Evolutionary conservation across 2,329 filamentous ascomycete species (phyloP).

Genomic region (Alternaria triticina): DNA sequence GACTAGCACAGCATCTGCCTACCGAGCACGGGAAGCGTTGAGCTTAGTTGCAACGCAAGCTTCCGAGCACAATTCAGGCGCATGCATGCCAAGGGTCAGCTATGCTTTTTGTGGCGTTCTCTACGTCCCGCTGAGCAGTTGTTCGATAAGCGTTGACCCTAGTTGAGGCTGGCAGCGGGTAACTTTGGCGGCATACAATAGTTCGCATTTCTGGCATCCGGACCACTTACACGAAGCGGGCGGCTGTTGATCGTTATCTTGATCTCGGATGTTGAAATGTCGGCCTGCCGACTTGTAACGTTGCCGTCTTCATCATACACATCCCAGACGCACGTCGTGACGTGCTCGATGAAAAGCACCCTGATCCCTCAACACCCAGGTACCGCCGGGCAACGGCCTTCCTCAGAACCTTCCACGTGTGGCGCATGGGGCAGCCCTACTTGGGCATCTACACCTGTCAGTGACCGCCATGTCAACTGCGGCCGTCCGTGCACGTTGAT

Average conservation of each 20-base stretch:
- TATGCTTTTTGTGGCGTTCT: constrained; percentile 5
- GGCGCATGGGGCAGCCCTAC: constrained; percentile 1
- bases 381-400: background rate
- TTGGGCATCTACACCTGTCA: background rate
- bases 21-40: constrained; percentile 1
- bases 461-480: background rate
- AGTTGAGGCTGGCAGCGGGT: background rate
- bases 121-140: background rate
- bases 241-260: constrained; percentile 4
- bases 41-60: background rate
- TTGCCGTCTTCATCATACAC: background rate
- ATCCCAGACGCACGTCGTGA: constrained; percentile 1
- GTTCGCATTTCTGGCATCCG: background rate
- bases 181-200: background rate
- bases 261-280: background rate
- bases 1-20: constrained; percentile 3
- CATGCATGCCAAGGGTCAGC: background rate
- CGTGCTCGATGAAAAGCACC: constrained; percentile 4
- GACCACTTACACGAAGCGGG: background rate
- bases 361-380: constrained; percentile 2
- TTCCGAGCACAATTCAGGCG: background rate
- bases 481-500: background rate
- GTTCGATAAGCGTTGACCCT: constrained; percentile 2
- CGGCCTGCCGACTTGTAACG: background rate
- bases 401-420: background rate